Evolutionary conservation across 1,139 yeast species (phyloP), one percentile per base, ranked within the genome.

Genomic region (Lodderomyces pseudojiufengensis): DNA sequence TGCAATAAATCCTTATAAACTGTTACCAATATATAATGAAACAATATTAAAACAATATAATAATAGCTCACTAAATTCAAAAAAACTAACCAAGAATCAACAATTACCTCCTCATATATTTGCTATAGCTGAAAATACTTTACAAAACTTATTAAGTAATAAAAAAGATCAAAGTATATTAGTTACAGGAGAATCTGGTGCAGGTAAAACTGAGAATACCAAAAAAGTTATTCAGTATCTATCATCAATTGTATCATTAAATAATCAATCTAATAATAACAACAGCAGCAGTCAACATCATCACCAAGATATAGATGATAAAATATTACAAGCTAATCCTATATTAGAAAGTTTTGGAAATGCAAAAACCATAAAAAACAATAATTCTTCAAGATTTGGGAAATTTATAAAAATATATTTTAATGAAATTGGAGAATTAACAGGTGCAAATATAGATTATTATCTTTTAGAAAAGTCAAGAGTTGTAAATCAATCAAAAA

Each of bases 101-200:
- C 32, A 30, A 24, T 63, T 65, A n/a, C 61, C 67, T 9, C 98
- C 99, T 1, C 99, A 94, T 55, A 88, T 94, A 31, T 94, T 80
- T 59, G 95, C 95, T 2, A 81, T 85, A 22, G 86, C 97, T 0
- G 97, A 92, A 54, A 78, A 80, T 30, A 95, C 98, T 1, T 86
- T 80, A 50, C 74, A 87, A 42, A 85, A 83, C 51, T 69, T 92
- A 59, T 65, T 87, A 14, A 70, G 74, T 22, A 81, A 84, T 48
- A 73, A 67, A 35, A 81, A 80, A 51, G 84, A 90, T 58, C 98
- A 94, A 61, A 81, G 95, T 11, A 87, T 94, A 36, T 67, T 94
- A 37, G 97, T 94, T 9, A 94, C 98, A 1, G 99, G 99, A 43
- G 99, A 94, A 57, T 84, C 95, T 21, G 99, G 98, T 43, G 98